Evolutionary conservation across 1,284 basidiomycete species (phyloP).

Genomic region (Cutaneotrichosporon mucoides): DNA sequence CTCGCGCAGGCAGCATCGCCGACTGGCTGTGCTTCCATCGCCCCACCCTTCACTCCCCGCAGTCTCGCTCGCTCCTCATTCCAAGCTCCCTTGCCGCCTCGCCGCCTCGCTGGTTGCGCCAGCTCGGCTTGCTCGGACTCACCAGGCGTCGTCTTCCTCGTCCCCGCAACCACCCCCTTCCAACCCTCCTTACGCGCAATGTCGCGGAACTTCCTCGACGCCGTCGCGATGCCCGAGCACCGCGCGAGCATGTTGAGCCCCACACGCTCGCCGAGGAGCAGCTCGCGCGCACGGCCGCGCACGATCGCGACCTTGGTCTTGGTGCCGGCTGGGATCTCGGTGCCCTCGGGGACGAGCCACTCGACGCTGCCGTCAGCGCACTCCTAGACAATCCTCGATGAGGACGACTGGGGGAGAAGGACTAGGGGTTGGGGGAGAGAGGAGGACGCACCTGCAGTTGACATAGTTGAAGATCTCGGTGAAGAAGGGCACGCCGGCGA

Average conservation of each 20-base stretch:
- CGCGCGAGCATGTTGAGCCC: slow-evolving; percentile 91
- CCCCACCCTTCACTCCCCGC: no score
- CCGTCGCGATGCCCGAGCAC: slow-evolving; percentile 94
- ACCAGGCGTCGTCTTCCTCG: slow-evolving; percentile 97
- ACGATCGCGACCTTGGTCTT: slow-evolving; percentile 87
- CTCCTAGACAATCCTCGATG: no score
- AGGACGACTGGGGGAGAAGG: no score
- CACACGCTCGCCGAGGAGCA: slow-evolving; percentile 91
- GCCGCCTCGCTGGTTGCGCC: no score
- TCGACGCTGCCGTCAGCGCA: slow-evolving; percentile 61
- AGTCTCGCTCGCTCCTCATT: no score
- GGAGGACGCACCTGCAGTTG: slow-evolving; percentile 70
- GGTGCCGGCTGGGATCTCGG: slow-evolving; percentile 61
- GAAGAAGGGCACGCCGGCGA: slow-evolving; percentile 95
- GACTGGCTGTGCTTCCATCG: no score
- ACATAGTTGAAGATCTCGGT: slow-evolving; percentile 87
- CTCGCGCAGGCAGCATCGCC: no score
- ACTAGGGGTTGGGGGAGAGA: background rate
- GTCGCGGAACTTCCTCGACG: slow-evolving; percentile 74
- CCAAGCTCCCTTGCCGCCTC: no score
- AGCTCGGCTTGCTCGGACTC: slow-evolving; percentile 12
- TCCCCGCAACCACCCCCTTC: slow-evolving; percentile 87
- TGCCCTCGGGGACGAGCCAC: slow-evolving; percentile 88
- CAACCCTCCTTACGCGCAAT: slow-evolving; percentile 76
- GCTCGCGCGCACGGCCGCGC: slow-evolving; percentile 75